A percentile compares a stretch with the other conserved stretches of the same genome.
These are phyloP conservation scores for Apophysomyces sp. DNA, from an alignment of 371 early-diverging fungal genomes.

Conservation along the genomic window DNA sequence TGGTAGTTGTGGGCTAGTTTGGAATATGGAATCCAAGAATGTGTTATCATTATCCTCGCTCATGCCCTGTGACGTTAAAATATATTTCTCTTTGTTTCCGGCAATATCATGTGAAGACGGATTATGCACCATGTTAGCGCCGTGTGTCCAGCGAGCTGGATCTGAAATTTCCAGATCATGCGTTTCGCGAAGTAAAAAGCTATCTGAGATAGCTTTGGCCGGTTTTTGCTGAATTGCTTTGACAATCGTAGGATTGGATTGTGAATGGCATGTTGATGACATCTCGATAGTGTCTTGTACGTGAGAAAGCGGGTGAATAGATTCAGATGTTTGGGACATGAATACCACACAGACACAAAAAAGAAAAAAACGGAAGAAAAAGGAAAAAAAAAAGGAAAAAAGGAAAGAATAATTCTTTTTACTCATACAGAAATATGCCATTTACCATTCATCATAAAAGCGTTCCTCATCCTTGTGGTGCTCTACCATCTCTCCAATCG, in stretches of 20 bases:
- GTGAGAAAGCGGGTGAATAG: not conserved
- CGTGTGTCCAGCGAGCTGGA: not conserved
- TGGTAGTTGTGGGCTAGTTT: not conserved
- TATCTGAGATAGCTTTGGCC: not conserved
- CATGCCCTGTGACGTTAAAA: not conserved
- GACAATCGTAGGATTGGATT: not conserved
- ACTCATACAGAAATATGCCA: not conserved
- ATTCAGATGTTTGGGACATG: not conserved
- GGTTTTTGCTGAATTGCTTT: not conserved
- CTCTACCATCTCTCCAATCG: conserved; percentile 35
- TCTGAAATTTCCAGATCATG: not conserved
- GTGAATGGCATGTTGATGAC: not conserved
- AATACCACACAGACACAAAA: not conserved
- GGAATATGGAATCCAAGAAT: no score
- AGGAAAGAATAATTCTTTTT: not conserved
- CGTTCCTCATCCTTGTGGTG: conserved; percentile 28
- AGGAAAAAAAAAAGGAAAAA: not conserved
- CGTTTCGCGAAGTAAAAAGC: not conserved
- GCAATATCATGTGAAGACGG: no score
- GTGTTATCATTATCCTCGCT: not conserved
- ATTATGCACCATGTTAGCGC: no score
- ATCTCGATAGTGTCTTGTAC: no score
- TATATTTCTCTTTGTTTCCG: no score
- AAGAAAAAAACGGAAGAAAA: not conserved
- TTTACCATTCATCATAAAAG: not conserved